These are phyloP conservation scores for Plasmodium fragile DNA, from an alignment of 169 alveolate genomes.

Conservation along the genomic window DNA sequence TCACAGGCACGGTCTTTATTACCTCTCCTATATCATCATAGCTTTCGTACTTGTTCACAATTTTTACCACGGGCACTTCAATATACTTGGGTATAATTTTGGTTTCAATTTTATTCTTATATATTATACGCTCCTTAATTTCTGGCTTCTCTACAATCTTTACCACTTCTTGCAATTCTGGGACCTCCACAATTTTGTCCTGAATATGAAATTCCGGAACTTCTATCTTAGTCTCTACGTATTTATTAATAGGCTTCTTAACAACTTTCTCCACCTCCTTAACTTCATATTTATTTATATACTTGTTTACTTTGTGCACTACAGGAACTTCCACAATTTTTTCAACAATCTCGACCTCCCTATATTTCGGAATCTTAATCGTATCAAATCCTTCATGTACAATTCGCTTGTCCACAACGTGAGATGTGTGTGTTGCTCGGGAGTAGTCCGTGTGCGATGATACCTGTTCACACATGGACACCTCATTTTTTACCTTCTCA, in stretches of 20 bases:
- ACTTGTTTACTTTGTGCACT: slow-evolving; percentile 84
- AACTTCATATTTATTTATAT: slow-evolving; percentile 82
- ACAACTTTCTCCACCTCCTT: slow-evolving; percentile 84
- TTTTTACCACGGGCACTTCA: slow-evolving; percentile 84
- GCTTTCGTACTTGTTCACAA: slow-evolving; percentile 82
- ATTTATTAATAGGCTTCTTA: slow-evolving; percentile 83
- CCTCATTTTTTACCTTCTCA: slow-evolving; percentile 15
- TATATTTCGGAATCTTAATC: slow-evolving; percentile 82
- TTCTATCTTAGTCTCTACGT: slow-evolving; percentile 84
- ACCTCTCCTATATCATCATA: slow-evolving; percentile 87
- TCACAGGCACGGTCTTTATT: slow-evolving; percentile 81
- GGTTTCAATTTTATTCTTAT: slow-evolving; percentile 83
- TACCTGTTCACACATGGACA: slow-evolving; percentile 34
- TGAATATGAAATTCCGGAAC: slow-evolving; percentile 84
- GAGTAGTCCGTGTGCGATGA: slow-evolving; percentile 79
- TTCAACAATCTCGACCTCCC: slow-evolving; percentile 85
- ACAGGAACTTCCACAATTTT: slow-evolving; percentile 86
- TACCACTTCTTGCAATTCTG: slow-evolving; percentile 85
- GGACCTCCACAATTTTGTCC: slow-evolving; percentile 85
- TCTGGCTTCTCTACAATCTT: slow-evolving; percentile 82
- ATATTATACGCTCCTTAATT: slow-evolving; percentile 82
- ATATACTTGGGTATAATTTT: slow-evolving; percentile 85
- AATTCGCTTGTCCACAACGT: slow-evolving; percentile 78
- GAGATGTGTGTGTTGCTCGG: slow-evolving; percentile 80
- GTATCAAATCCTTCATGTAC: slow-evolving; percentile 88